Base-by-base conservation (phyloP, 164 flowering plant genomes). In the Dillenia turbinata region DNA sequence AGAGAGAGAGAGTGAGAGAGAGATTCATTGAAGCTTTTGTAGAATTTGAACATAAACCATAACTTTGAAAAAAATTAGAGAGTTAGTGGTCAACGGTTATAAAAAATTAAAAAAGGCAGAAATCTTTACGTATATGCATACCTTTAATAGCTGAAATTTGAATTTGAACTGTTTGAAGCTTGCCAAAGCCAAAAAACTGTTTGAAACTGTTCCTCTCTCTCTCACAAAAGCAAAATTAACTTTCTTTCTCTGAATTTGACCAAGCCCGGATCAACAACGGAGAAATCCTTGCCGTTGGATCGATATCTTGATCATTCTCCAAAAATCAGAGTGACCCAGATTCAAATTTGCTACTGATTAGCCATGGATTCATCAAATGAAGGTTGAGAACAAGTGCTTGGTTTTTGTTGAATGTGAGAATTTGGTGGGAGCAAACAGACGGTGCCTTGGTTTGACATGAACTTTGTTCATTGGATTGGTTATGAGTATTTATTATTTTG, bases 151-250 rank as follows among this genome's bases (percentile, higher is more conserved):
- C 43, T 9, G 59, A 26, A 54, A 22, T 68, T 81, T 73, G 75
- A 68, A 70, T 64, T 77, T 62, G 61, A 74, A 73, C 58, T n/a
- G 66, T 67, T 55, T 67, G 60, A 54, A 16, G 66, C 66, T 55
- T 67, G 62, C 51, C 40, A 52, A 3, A 62, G 66, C 54, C 62
- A 59, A 52, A 52, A 13, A 46, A 50, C 66, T 62, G 71, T 76
- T 82, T 73, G 76, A 80, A 82, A 61, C 77, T 59, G 72, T 73
- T 76, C 88, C 86, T 74, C 83, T 78, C 44, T 61, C 13, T 44
- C 24, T 46, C 61, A 61, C 66, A 63, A 44, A 62, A 68, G 52
- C 58, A 1, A 33, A 5, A 6, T 7, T 33, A 54, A 44, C 52
- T 68, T 57, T 64, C 53, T 59, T 70, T 51, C 48, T 14, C 17